Conservation (phyloP, 495 filamentous ascomycete genomes). For the Niebla homalea region DNA sequence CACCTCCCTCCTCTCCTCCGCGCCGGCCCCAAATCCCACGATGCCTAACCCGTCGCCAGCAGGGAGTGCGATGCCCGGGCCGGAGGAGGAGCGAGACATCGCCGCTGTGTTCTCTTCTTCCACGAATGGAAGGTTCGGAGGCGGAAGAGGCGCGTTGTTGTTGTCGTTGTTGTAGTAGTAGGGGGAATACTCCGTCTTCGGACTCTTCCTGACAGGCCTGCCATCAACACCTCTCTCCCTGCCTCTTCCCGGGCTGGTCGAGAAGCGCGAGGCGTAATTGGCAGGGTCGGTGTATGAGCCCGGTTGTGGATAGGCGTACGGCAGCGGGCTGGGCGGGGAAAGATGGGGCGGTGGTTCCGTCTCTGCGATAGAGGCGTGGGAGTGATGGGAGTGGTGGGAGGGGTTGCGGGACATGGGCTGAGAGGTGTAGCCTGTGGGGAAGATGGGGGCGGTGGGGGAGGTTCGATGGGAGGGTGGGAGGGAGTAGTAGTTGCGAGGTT, state of each 20-base stretch:
- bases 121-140: background rate
- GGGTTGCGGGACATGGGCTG: conserved; percentile 42
- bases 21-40: conserved; percentile 1
- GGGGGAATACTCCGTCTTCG: conserved; percentile 21
- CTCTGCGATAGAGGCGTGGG: conserved; percentile 15
- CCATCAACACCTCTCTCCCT: conserved; percentile 13
- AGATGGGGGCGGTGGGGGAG: conserved; percentile 2
- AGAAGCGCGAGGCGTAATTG: conserved; percentile 1
- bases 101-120: background rate
- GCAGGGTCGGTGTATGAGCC: background rate
- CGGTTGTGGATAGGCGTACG: background rate
- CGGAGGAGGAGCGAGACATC: conserved; percentile 15
- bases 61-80: conserved; percentile 14
- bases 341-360: conserved; percentile 10
- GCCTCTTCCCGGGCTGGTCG: background rate
- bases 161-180: conserved; percentile 5
- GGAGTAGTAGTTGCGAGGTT: conserved; percentile 2
- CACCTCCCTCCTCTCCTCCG: conserved; percentile 4
- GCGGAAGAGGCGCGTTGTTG: conserved; percentile 1
- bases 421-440: conserved; percentile 34
- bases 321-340: background rate
- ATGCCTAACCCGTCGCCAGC: conserved; percentile 5
- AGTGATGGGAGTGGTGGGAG: conserved; percentile 27
- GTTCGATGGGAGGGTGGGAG: conserved; percentile 1
- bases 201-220: conserved; percentile 13